Conservation (phyloP, 768 basidiomycete genomes). For the Agaricus blazei region DNA sequence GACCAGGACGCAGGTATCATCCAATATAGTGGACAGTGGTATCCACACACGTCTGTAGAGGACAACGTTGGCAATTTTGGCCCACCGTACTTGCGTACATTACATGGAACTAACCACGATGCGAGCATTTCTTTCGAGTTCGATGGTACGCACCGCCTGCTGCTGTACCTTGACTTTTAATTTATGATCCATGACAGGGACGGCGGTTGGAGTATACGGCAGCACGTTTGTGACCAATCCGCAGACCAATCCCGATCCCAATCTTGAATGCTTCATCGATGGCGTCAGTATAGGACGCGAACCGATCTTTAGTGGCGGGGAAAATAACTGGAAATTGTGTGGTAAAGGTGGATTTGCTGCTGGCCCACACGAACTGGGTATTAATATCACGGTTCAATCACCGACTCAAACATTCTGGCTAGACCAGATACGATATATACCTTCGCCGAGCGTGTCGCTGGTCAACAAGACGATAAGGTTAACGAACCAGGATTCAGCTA, state of each 20-base stretch:
- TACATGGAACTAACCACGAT: background rate
- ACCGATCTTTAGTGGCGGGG: slow-evolving; percentile 11
- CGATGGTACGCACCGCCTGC: background rate
- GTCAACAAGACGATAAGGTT: slow-evolving; percentile 15
- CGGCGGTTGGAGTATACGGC: slow-evolving; percentile 13
- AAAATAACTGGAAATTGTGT: slow-evolving; percentile 22
- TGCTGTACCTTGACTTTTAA: background rate
- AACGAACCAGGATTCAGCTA: slow-evolving; percentile 15
- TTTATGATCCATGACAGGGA: slow-evolving; percentile 5
- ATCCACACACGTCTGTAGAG: background rate
- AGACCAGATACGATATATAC: slow-evolving; percentile 22
- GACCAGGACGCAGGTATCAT: background rate
- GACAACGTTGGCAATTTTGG: background rate
- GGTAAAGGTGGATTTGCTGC: slow-evolving; percentile 13
- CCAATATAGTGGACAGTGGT: background rate
- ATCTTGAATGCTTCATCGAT: slow-evolving; percentile 22
- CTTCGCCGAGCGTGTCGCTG: slow-evolving; percentile 15
- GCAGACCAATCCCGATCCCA: slow-evolving; percentile 16
- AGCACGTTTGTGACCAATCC: slow-evolving; percentile 13
- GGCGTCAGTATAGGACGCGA: slow-evolving; percentile 17
- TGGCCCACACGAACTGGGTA: slow-evolving; percentile 21
- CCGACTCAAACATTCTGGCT: slow-evolving; percentile 20
- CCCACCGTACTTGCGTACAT: background rate
- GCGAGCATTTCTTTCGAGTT: background rate
- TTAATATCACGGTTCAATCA: slow-evolving; percentile 6